Base-by-base conservation (phyloP, 495 filamentous ascomycete genomes). In the Podospora pseudopauciseta region DNA sequence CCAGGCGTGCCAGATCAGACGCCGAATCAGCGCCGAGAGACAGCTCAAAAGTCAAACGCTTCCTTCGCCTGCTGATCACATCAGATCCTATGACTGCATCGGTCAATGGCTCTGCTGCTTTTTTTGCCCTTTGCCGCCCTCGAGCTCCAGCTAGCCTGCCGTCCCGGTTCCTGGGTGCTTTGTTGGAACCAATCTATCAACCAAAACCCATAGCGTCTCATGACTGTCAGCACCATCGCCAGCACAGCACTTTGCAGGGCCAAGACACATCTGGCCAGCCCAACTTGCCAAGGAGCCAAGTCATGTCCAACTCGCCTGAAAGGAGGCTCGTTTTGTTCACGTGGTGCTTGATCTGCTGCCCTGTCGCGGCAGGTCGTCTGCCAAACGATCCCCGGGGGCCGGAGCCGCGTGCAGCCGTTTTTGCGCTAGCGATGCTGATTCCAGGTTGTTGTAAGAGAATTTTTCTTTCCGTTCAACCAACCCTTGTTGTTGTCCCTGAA, bases 331-430 rank as follows among this genome's bases (percentile, higher is more conserved):
- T 63, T 63, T 63, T 63, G 75, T 77, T 77, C 75, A 77, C 75
- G 75, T 77, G 75, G 69, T 64, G 19, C 67, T 56, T 71, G 67
- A 69, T 77, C 75, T 76, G 69, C 63, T 68, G 66, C 49, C 28
- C 65, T 63, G 61, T 28, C 61, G 61, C 30, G 27, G 27, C 61
- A 32, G 30, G 59, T 13, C 32, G 32, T 19, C 30, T 28, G 27
- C 30, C 27, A 53, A 63, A 63, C 62, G 62, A 66, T 67, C 34
- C 34, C 69, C 55, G 64, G 71, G 61, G 61, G 9, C 39, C 13
- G 39, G 30, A 61, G 27, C 59, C 59, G 61, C 30, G 7, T 63
- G 61, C 61, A 63, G 61, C 61, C 61, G 61, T 32, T 20, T 58
- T 3, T 58, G n/a, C 55, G n/a, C 55, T 58, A 20, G 55, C 55